A percentile compares a stretch with the other conserved stretches of the same genome.
Evolutionary conservation across 305 asterid species (phyloP).

Genomic region (Fraxinus floribunda): DNA sequence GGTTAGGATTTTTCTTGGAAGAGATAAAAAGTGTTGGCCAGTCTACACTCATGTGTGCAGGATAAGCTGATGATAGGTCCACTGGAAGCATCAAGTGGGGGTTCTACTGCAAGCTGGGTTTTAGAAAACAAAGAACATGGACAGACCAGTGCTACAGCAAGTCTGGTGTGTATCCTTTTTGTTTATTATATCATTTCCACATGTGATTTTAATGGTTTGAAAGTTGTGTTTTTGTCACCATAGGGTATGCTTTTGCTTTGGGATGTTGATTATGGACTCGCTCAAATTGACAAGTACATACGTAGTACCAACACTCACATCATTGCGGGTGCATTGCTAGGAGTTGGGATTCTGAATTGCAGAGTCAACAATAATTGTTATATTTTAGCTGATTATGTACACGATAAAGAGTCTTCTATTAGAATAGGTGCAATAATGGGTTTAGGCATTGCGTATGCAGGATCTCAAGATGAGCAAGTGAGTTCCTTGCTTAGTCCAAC

Average conservation of each 20-base stretch:
- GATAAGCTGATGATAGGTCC: conserved; percentile 91
- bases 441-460: conserved; percentile 96
- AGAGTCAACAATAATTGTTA: conserved; percentile 78
- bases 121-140: conserved; percentile 94
- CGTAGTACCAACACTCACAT: conserved; percentile 81
- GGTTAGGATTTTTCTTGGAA: neutral
- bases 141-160: conserved; percentile 97
- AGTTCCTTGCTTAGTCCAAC: conserved; percentile 20
- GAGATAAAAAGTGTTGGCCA: neutral
- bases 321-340: conserved; percentile 85
- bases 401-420: conserved; percentile 68
- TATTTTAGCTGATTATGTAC: conserved; percentile 75
- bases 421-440: conserved; percentile 99
- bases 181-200: neutral
- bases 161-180: conserved; percentile 57
- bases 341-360: conserved; percentile 94
- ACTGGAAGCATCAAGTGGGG: conserved; percentile 73
- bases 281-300: conserved; percentile 94
- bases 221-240: conserved; percentile 16
- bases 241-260: conserved; percentile 98
- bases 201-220: neutral
- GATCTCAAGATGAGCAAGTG: conserved; percentile 82
- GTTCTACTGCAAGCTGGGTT: conserved; percentile 88
- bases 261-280: conserved; percentile 95
- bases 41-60: conserved; percentile 36